Base-by-base conservation (phyloP, 305 asterid genomes). In the Solanum chacoense region DNA sequence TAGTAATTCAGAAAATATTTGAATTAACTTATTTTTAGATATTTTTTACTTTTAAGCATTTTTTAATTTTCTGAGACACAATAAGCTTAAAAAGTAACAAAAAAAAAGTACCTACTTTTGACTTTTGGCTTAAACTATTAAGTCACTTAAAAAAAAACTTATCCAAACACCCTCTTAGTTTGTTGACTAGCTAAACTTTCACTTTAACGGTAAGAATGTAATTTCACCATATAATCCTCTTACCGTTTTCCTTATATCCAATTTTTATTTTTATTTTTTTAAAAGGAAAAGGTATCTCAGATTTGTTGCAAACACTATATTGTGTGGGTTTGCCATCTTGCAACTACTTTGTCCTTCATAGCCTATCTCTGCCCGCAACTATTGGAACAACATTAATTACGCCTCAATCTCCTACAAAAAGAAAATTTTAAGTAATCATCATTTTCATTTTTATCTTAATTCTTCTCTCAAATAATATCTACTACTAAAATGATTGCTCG, bases 131-230 rank as follows among this genome's bases (percentile, higher is more conserved):
- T 36, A 36, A 36, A 36, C 38, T 36, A 36, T 36, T 36, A 36
- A 8, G 38, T 8, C 38, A 36, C 38, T 36, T 36, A 35, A 36
- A 36, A 36, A 36, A 36, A 36, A 36, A 35, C 38, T 36, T 36
- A 36, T 36, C 38, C 45, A 40, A 40, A 40, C 55, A 12, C 16
- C 5, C 5, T 5, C 18, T 42, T 42, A 42, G 1, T 59, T 63
- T 10, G 11, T 63, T 63, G 31, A 24, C 31, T 67, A 67, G 0
- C 11, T 10, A 10, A 2, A 67, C 16, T 67, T 65, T n/a, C 0
- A n/a, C 29, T 65, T n/a, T 4, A 65, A 9, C 0, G 0, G 29
- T 65, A 11, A 65, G 6, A 2, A 65, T n/a, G 0, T 1, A n/a
- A 65, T 65, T 65, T 1, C 14, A 65, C 16, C 31, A 4, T 24